Conservation (phyloP, 176 grass and related monocot genomes). For the Cenchrus purpureus region DNA sequence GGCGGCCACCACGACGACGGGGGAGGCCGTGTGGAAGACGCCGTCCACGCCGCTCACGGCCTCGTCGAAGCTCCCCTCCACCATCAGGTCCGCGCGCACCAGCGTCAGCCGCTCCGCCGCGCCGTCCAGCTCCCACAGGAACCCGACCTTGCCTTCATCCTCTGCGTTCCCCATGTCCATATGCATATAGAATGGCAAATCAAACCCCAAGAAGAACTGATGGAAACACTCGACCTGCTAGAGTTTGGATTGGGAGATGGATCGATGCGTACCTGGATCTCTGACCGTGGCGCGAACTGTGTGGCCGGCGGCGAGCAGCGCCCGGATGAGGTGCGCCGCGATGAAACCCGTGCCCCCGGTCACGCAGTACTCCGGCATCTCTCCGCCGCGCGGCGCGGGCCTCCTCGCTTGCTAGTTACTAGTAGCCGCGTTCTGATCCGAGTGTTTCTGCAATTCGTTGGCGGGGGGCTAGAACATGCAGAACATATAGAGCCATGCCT, state of each 20-base stretch:
- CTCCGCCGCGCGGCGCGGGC: neutral
- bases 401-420: neutral
- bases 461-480: neutral
- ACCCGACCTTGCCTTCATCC: conserved; percentile 66
- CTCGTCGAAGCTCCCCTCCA: conserved; percentile 76
- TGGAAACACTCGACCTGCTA: too few relatives aligned
- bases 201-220: neutral
- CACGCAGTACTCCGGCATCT: conserved; percentile 77
- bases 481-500: neutral
- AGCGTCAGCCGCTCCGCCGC: conserved; percentile 68
- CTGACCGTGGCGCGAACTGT: conserved; percentile 75
- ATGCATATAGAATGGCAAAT: too few relatives aligned
- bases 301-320: conserved; percentile 63
- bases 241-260: neutral
- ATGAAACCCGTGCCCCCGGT: conserved; percentile 85
- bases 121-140: conserved; percentile 73
- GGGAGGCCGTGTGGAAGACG: conserved; percentile 83
- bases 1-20: conserved; percentile 49
- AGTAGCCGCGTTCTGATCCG: neutral
- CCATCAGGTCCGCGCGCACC: conserved; percentile 63
- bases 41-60: conserved; percentile 71
- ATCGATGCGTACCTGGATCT: conserved; percentile 50
- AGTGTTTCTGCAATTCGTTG: neutral
- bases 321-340: conserved; percentile 63
- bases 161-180: neutral